Base-by-base conservation (phyloP, 345 rosid genomes). In the Zanthoxylum bungeanum region DNA sequence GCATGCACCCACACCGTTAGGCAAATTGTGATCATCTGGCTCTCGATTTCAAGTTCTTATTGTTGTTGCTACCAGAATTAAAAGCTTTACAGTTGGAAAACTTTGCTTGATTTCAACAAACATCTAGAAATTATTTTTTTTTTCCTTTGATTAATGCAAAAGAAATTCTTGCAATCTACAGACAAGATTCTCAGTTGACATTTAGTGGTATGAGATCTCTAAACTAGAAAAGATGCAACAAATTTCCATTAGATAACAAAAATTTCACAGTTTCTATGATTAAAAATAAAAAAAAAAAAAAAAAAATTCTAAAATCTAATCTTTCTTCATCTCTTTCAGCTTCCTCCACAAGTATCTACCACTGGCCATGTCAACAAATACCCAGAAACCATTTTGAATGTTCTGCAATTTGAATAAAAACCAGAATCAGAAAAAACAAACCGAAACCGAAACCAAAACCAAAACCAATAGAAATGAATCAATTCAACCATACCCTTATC, bases 261-360 rank as follows among this genome's bases (percentile, higher is more conserved):
- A n/a, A n/a, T n/a, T n/a, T n/a, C n/a, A n/a, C n/a, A n/a, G n/a
- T n/a, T n/a, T n/a, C n/a, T n/a, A n/a, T n/a, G n/a, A n/a, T n/a
- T n/a, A n/a, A n/a, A n/a, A n/a, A n/a, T n/a, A n/a, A n/a, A n/a
- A n/a, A n/a, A n/a, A n/a, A n/a, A n/a, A n/a, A n/a, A n/a, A n/a
- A n/a, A n/a, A n/a, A n/a, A n/a, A n/a, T n/a, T n/a, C n/a, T n/a
- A n/a, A n/a, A 69, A 39, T 51, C 66, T 75, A 73, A 16, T 69
- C 81, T 37, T 75, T 82, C 77, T 71, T 87, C 82, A 86, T 78
- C 51, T 83, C 86, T 72, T 74, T 85, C 39, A 91, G 71, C 74
- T 83, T 86, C 84, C 90, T 89, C 97, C 97, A 91, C 73, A 93
- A 70, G 72, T 91, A 93, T 69, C 80, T 84, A 40, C 97, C 98